These are phyloP conservation scores for Kluyveromyces lactis DNA, from an alignment of 805 yeast genomes.

Conservation along the genomic window DNA sequence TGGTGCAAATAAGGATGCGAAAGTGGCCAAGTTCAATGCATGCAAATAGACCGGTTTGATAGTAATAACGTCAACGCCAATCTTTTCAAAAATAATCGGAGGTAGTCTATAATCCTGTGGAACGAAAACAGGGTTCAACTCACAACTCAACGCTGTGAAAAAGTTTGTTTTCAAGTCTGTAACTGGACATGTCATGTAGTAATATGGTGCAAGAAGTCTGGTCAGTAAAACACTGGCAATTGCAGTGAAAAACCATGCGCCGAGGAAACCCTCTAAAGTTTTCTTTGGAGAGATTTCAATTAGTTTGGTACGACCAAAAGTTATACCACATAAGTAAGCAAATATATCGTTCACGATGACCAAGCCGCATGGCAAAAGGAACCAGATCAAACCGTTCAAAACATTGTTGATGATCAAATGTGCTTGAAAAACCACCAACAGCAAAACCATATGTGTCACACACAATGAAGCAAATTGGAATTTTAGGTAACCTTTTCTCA, in stretches of 20 bases:
- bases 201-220: constrained; percentile 51
- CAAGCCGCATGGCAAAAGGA: constrained; percentile 80
- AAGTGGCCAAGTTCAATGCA: constrained; percentile 76
- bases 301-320: constrained; percentile 88
- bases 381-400: constrained; percentile 89
- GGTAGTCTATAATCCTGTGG: constrained; percentile 77
- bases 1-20: constrained; percentile 96
- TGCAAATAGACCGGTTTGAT: constrained; percentile 88
- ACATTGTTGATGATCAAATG: constrained; percentile 87
- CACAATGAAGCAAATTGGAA: constrained; percentile 93
- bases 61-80: constrained; percentile 42
- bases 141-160: constrained; percentile 62
- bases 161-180: constrained; percentile 52
- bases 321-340: constrained; percentile 95
- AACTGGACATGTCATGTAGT: constrained; percentile 85
- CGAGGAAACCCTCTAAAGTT: constrained; percentile 94
- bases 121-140: constrained; percentile 80
- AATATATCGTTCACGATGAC: constrained; percentile 93
- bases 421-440: constrained; percentile 87
- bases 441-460: constrained; percentile 86
- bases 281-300: constrained; percentile 94
- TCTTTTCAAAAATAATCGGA: constrained; percentile 44
- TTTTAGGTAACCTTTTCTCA: constrained; percentile 80
- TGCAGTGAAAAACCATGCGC: constrained; percentile 95
- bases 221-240: constrained; percentile 62